phyloP scores from a whole-genome alignment of 352 stramenopile species.

The Discostella stelligera region DNA sequence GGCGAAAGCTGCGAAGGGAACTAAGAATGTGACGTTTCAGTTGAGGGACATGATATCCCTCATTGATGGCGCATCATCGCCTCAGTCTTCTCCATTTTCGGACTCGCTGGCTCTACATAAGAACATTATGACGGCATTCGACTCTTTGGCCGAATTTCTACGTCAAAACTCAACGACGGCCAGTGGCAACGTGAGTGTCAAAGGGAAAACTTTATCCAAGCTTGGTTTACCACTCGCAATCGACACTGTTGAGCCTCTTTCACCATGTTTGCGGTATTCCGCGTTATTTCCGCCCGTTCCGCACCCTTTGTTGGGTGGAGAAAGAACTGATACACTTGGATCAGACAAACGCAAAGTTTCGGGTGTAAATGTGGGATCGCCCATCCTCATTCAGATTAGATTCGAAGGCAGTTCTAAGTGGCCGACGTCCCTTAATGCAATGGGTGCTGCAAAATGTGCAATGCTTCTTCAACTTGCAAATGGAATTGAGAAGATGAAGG shows the following conservation, averaged over 20 bases:
- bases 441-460: conserved; percentile 78
- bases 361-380: conserved; percentile 49
- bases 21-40: conserved; percentile 49
- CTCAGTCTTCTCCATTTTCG: conserved; percentile 29
- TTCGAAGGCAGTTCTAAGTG: conserved; percentile 75
- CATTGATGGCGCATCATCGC: conserved; percentile 51
- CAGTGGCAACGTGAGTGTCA: conserved; percentile 11
- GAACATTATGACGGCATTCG: conserved; percentile 66
- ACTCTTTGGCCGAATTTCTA: conserved; percentile 70
- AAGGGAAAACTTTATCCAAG: conserved; percentile 34
- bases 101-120: conserved; percentile 60
- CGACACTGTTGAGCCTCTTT: conserved; percentile 73
- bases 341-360: conserved; percentile 50
- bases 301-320: conserved; percentile 65
- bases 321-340: background rate
- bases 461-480: conserved; percentile 76
- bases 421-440: conserved; percentile 73
- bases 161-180: conserved; percentile 37
- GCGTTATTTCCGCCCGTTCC: conserved; percentile 66
- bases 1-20: background rate
- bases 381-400: conserved; percentile 74
- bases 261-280: conserved; percentile 69
- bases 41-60: conserved; percentile 62
- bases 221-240: conserved; percentile 70
- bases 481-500: conserved; percentile 67